Conservation (phyloP, 768 basidiomycete species). For the Lepiota venenata region DNA sequence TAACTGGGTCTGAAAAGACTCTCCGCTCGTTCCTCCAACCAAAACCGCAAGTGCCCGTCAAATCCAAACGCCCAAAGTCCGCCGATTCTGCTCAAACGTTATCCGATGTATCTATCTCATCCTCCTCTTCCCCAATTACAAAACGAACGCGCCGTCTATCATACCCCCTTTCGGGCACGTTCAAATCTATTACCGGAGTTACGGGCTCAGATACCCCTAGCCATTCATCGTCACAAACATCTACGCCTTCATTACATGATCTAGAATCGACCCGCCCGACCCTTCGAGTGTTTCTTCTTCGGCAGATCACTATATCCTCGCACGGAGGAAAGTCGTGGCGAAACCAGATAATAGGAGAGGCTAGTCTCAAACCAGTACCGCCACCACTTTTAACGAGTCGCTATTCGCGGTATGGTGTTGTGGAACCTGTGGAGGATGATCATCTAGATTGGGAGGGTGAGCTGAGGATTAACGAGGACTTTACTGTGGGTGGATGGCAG, state of each 20-base stretch:
- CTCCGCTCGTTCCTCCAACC: constrained; percentile 43
- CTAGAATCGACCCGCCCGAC: not conserved
- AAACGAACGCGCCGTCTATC: constrained; percentile 14
- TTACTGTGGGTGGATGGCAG: constrained; percentile 43
- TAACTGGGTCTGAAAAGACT: constrained; percentile 43
- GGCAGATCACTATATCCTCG: constrained; percentile 41
- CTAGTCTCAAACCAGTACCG: constrained; percentile 41
- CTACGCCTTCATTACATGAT: not conserved
- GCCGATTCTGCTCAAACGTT: not conserved
- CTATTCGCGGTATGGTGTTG: constrained; percentile 16
- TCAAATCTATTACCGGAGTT: constrained; percentile 25
- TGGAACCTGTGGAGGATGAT: constrained; percentile 32
- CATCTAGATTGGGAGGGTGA: constrained; percentile 64
- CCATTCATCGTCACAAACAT: not conserved
- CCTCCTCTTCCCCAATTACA: constrained; percentile 21
- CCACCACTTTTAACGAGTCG: constrained; percentile 24
- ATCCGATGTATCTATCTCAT: not conserved
- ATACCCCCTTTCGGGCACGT: constrained; percentile 6
- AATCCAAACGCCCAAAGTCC: not conserved
- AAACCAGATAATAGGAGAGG: constrained; percentile 44
- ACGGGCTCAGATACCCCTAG: no score
- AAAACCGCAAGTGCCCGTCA: constrained; percentile 16
- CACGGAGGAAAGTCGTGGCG: constrained; percentile 33
- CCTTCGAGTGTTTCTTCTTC: constrained; percentile 45
- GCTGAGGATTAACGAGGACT: constrained; percentile 33